Base-by-base conservation (phyloP, 345 rosid genomes). In the Rhodamnia rubescens region DNA sequence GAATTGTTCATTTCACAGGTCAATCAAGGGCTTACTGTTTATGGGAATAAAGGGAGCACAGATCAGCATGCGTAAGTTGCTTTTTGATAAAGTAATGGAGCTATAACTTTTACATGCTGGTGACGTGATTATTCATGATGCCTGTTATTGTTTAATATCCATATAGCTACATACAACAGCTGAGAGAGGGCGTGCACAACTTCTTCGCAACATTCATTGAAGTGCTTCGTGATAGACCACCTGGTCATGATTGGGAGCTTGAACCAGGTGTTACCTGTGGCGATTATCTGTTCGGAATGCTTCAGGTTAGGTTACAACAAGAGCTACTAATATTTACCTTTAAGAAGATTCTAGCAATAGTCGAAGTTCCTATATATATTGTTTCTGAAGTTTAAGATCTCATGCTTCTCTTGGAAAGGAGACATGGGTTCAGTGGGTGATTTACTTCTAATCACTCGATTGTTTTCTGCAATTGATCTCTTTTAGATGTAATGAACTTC, bases 211-310 rank as follows among this genome's bases (percentile, higher is more conserved):
- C 99, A 69, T 97, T 97, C 91, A 95, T 97, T 90, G 99, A 97
- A 92, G 99, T 97, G 29, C 89, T 96, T 83, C 94, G 96, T 47
- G 98, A 96, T 89, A 93, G 99, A 87, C 98, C 96, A 84, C 99
- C 98, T n/a, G 99, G 99, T 90, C 99, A 95, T 90, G 99, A 97
- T 89, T 97, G 99, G 99, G 98, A 97, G 87, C 98, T 97, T 85
- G 99, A 97, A 91, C 99, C 98, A 86, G 99, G 98, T 87, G 99
- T 97, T 86, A 96, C 99, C 74, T 97, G 98, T 87, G 99, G 99
- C 83, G 99, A 97, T 87, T 96, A 97, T 91, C 91, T 97, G 83
- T 97, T 97, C 89, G 99, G 99, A 85, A 96, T 97, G 99, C 91
- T 97, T 59, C 98, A 97, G 98, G 99, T 96, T 84, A 85, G 88